Evolutionary conservation across 805 yeast species (phyloP).

Genomic region (Saturnispora kantuleensis): DNA sequence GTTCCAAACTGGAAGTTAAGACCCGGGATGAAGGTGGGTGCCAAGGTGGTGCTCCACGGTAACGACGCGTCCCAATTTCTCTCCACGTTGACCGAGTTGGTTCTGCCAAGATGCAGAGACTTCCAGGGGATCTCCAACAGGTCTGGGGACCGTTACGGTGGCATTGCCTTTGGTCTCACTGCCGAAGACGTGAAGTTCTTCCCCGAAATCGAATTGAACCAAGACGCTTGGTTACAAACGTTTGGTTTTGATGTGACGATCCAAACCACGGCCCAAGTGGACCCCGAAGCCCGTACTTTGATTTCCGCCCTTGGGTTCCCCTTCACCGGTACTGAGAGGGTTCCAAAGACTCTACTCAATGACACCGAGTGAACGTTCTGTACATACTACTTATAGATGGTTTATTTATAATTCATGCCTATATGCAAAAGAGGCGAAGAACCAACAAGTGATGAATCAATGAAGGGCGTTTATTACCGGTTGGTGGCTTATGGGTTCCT

Average conservation of each 20-base stretch:
- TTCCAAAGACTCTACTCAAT: constrained; percentile 23
- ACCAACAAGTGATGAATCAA: too few species aligned
- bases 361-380: constrained; percentile 8
- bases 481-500: too few species aligned
- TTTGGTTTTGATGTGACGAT: constrained; percentile 81
- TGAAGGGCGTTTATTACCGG: too few species aligned
- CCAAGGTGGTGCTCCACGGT: constrained; percentile 68
- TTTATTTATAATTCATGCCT: too few species aligned
- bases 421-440: too few species aligned
- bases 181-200: constrained; percentile 70
- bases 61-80: constrained; percentile 78
- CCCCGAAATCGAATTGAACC: constrained; percentile 89
- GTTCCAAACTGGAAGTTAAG: constrained; percentile 81
- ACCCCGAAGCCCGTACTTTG: constrained; percentile 78
- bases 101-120: constrained; percentile 85
- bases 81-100: constrained; percentile 80
- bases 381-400: neutral
- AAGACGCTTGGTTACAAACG: constrained; percentile 79
- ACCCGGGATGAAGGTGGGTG: constrained; percentile 86
- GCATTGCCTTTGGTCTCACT: constrained; percentile 73
- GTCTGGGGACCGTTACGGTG: constrained; percentile 80
- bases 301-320: constrained; percentile 79
- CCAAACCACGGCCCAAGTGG: constrained; percentile 84
- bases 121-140: constrained; percentile 67
- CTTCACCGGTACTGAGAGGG: constrained; percentile 46